These are phyloP conservation scores for Phoenix roebelenii DNA, from an alignment of 176 grass and related monocot genomes.

Conservation along the genomic window DNA sequence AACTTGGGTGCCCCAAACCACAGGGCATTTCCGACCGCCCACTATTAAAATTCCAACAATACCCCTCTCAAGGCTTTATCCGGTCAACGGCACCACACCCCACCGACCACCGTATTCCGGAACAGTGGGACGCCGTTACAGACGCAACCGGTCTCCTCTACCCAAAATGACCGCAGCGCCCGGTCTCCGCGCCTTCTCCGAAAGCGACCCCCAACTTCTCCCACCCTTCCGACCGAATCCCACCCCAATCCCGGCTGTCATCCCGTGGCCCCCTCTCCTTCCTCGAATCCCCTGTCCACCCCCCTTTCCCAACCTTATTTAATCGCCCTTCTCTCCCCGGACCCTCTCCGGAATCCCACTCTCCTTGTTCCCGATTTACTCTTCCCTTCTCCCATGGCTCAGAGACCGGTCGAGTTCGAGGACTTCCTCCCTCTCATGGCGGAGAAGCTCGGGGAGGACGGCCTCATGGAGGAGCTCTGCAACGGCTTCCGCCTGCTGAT, in stretches of 20 bases:
- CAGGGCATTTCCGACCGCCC: no score
- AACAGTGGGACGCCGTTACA: no score
- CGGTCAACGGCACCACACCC: no score
- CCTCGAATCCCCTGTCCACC: slow-evolving; percentile 23
- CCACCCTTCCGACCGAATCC: no score
- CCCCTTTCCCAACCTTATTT: not conserved
- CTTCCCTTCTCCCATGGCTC: slow-evolving; percentile 1
- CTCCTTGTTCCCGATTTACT: not conserved
- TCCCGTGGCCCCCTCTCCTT: slow-evolving; percentile 18
- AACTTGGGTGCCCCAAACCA: no score
- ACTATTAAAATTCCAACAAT: no score
- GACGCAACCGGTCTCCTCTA: no score
- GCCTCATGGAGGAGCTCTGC: slow-evolving; percentile 77
- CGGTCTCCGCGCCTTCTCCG: no score
- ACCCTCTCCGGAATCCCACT: not conserved
- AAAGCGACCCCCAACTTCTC: no score
- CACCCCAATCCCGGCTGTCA: slow-evolving; percentile 16
- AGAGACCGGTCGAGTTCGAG: slow-evolving; percentile 48
- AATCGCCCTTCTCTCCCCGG: slow-evolving; percentile 3
- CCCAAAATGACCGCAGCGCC: no score
- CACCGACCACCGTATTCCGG: no score
- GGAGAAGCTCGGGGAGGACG: slow-evolving; percentile 74
- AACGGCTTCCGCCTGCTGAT: slow-evolving; percentile 69
- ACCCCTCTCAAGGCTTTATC: no score
- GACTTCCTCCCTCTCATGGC: slow-evolving; percentile 97